Evolutionary conservation across 768 basidiomycete genomes (phyloP).

Genomic region (Amanita rubescens): DNA sequence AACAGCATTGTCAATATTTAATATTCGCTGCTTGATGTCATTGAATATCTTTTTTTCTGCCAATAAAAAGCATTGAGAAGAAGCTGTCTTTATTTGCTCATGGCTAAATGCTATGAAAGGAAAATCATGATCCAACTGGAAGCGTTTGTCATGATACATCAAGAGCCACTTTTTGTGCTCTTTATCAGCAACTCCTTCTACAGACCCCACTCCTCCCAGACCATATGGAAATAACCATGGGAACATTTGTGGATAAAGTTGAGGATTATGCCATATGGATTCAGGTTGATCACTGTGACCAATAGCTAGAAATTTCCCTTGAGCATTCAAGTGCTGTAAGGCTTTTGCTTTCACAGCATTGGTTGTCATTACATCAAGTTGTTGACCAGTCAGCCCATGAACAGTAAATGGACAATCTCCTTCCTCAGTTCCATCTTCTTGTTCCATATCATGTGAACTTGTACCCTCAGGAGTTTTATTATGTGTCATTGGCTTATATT

Average conservation of each 20-base stretch:
- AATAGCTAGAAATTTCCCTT: conserved; percentile 19
- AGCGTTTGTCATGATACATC: conserved; percentile 31
- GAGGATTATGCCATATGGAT: conserved; percentile 14
- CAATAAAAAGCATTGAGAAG: conserved; percentile 20
- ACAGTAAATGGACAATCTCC: conserved; percentile 9
- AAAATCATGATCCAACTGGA: conserved; percentile 29
- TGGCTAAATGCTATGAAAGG: conserved; percentile 34
- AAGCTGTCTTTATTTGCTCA: conserved; percentile 25
- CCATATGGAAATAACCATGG: too few relatives aligned
- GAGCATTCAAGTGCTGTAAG: conserved; percentile 17
- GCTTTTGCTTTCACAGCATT: conserved; percentile 15
- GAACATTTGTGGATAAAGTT: not conserved
- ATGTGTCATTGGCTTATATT: conserved; percentile 5
- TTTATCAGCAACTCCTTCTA: conserved; percentile 9
- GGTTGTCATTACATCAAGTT: conserved; percentile 8
- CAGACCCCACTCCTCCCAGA: too few relatives aligned
- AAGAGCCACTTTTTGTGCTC: conserved; percentile 20
- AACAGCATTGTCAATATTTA: conserved; percentile 16
- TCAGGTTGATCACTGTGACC: conserved; percentile 17
- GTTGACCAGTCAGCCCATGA: conserved; percentile 16
- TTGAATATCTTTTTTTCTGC: conserved; percentile 20
- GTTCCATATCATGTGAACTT: conserved; percentile 10
- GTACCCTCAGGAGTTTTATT: conserved; percentile 7
- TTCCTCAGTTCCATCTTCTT: conserved; percentile 15
- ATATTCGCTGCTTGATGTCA: conserved; percentile 16